Evolutionary conservation across 2,329 filamentous ascomycete genomes (phyloP), one percentile per base, ranked within the genome.

Genomic region (Lachnellula cervina): DNA sequence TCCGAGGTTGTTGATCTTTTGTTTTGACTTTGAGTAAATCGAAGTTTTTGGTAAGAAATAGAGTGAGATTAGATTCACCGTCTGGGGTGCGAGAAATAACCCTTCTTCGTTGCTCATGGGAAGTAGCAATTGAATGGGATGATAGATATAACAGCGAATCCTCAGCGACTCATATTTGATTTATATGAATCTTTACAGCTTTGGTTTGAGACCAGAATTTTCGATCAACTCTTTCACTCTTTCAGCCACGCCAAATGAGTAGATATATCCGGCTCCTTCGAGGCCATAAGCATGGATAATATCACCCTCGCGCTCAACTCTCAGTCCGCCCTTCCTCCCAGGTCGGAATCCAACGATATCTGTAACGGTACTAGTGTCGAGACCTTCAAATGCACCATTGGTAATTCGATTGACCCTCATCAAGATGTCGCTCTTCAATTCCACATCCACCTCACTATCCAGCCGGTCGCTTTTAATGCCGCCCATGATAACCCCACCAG

Each of bases 321-420:
- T 62, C 44, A 65, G 35, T 2, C 64, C 65, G 4, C 56, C 54
- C n/a, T 61, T 60, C 21, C 64, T 61, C 13, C 64, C 65, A 14
- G 65, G 64, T 13, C 64, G 42, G 49, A 66, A 67, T 1, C 64
- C 65, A 44, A 66, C 51, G 40, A 66, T 61, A 63, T 66, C 64
- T 4, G 49, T 45, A 1, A 60, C 61, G 13, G 34, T 23, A 16
- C 52, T 23, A 13, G 62, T 13, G 37, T 62, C 60, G 16, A 66
- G 19, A n/a, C 51, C 56, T n/a, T 59, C 37, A 49, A 67, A 67
- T 19, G 59, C 55, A 14, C 53, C 58, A n/a, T 55, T 57, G 9
- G 62, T 65, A n/a, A 65, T 56, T 2, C 54, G 56, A 50, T 67
- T 66, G 2, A 66, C 60, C 28, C 65, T 55, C 54, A 25, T 56